Base-by-base conservation (phyloP, 768 basidiomycete species). In the Kwoniella bestiolae region DNA sequence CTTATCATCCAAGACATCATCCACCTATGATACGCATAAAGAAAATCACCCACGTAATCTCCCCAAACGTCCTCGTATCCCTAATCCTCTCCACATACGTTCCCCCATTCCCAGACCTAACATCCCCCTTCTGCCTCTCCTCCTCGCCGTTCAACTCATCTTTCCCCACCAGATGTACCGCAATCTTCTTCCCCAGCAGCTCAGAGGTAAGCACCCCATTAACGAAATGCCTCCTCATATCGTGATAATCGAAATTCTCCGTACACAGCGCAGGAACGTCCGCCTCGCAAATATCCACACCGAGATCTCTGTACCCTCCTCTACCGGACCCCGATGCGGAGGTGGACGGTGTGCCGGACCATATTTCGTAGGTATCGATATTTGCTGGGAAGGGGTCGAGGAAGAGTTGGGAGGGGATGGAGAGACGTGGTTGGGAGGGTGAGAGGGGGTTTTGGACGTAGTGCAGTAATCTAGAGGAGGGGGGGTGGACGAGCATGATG, bases 171-270 rank as follows among this genome's bases (percentile, higher is more conserved):
- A 95, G 85, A 74, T 94, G 91, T 70, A 93, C 92, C 75, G 92
- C 87, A 56, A 98, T 94, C 67, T 88, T 94, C 82, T 96, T 96
- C 86, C 92, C 92, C 46, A 97, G 85, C 35, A 98, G 81, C 80
- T 99, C 96, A 14, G 92, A 94, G 0, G 92, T 95, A 69, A 99
- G 85, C 51, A 99, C 86, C 18, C 95, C 95, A 76, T 91, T 91
- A 16, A 97, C 90, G 74, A 99, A 96, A 82, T 98, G 93, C 70
- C 87, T 85, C 63, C 94, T 88, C 66, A 98, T 86, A 82, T 94
- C 92, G 14, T 88, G 87, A 76, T 94, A 97, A 82, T 98, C 96
- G 76, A 99, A 99, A 82, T 98, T 98, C 82, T 98, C 96, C 79
- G 94, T 93, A 83, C 98, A 99, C 4, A 97, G 80, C 1, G 94